Percentiles rank a stretch among this genome's conserved stretches.
phyloP scores from a whole-genome alignment of 257 asterid genomes.

The Primulina eburnea region DNA sequence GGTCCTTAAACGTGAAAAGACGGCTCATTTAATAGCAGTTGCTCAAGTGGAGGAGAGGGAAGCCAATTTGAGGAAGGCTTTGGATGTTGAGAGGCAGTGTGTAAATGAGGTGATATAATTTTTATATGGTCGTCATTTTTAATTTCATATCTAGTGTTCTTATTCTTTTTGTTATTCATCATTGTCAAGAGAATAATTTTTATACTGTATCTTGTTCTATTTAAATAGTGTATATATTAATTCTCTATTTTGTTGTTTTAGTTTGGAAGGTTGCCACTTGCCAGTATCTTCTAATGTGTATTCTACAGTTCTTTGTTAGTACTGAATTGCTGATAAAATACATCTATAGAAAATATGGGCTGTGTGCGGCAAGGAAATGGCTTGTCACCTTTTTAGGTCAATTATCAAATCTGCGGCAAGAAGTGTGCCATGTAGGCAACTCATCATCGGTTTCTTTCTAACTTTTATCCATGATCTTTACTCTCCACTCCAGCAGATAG shows the following conservation, averaged over 20 bases:
- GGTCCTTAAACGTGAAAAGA: slow-evolving; percentile 73
- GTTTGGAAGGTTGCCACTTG: background rate
- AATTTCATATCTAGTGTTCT: background rate
- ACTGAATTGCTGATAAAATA: too few relatives aligned
- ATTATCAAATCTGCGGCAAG: too few relatives aligned
- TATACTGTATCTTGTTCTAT: background rate
- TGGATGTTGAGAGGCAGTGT: slow-evolving; percentile 62
- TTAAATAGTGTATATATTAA: background rate
- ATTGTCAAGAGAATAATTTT: background rate
- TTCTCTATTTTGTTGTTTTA: background rate
- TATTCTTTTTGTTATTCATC: background rate
- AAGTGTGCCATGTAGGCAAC: too few relatives aligned
- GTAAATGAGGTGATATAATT: slow-evolving; percentile 55
- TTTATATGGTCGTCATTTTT: slow-evolving; percentile 1
- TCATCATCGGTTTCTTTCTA: too few relatives aligned
- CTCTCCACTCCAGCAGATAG: too few relatives aligned
- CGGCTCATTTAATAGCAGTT: slow-evolving; percentile 59
- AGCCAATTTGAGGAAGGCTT: slow-evolving; percentile 60
- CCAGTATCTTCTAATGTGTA: background rate
- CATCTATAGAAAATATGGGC: too few relatives aligned
- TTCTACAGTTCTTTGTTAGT: background rate
- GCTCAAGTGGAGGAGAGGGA: slow-evolving; percentile 79
- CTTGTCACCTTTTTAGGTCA: too few relatives aligned
- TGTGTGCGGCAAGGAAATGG: too few relatives aligned
- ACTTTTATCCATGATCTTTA: too few relatives aligned